These are phyloP conservation scores for Forsythia suspensa DNA, from an alignment of 257 asterid genomes.

Conservation along the genomic window DNA sequence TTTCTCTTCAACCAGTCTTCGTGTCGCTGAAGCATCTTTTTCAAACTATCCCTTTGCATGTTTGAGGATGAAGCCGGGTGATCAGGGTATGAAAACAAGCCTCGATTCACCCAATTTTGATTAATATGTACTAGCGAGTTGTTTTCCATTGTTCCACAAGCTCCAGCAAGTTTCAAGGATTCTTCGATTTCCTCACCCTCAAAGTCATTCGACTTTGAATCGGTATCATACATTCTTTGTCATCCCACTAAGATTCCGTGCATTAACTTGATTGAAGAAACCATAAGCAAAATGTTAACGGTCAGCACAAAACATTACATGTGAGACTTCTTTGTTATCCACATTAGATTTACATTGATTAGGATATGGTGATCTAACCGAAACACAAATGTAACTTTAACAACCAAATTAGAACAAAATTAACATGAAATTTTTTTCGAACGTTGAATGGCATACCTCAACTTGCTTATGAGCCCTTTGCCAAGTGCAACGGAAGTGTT, in stretches of 20 bases:
- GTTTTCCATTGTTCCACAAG: slow-evolving; percentile 8
- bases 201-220: slow-evolving; percentile 23
- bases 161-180: slow-evolving; percentile 27
- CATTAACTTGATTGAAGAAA: slow-evolving; percentile 16
- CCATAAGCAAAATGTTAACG: slow-evolving; percentile 23
- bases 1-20: no score
- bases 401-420: no score
- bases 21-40: no score
- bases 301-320: slow-evolving; percentile 6
- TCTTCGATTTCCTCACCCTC: slow-evolving; percentile 33
- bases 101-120: not conserved
- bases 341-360: no score
- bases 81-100: not conserved
- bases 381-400: no score
- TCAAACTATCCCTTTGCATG: not conserved
- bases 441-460: slow-evolving; percentile 22
- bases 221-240: slow-evolving; percentile 33
- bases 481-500: slow-evolving; percentile 34
- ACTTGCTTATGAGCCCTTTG: slow-evolving; percentile 33
- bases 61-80: not conserved
- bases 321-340: not conserved
- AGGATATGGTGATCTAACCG: no score
- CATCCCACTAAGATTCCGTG: slow-evolving; percentile 26
- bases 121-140: not conserved
- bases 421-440: no score